These are phyloP conservation scores for Ogataea angusta DNA, from an alignment of 805 yeast genomes.

Conservation along the genomic window DNA sequence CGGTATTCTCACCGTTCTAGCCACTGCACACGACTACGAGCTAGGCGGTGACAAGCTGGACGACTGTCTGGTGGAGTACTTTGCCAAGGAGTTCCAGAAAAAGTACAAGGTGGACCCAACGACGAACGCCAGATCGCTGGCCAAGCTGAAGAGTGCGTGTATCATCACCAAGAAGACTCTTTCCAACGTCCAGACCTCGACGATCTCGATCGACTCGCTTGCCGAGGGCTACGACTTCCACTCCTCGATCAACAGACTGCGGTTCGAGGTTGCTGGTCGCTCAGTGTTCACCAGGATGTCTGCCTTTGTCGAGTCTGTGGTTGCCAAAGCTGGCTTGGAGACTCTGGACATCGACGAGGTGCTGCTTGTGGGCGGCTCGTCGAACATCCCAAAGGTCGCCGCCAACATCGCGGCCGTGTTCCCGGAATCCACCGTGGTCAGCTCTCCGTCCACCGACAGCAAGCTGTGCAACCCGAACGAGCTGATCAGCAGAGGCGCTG, in stretches of 20 bases:
- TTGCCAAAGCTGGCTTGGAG: slow-evolving; percentile 81
- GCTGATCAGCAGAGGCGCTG: slow-evolving; percentile 89
- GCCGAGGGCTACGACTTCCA: slow-evolving; percentile 94
- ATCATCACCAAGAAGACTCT: slow-evolving; percentile 85
- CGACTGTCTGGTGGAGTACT: slow-evolving; percentile 70
- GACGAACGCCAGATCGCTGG: slow-evolving; percentile 75
- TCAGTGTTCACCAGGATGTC: slow-evolving; percentile 72
- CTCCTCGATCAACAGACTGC: slow-evolving; percentile 87
- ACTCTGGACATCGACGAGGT: slow-evolving; percentile 87
- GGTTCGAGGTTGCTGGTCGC: slow-evolving; percentile 86
- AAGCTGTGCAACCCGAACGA: slow-evolving; percentile 88
- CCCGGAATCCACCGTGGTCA: slow-evolving; percentile 73
- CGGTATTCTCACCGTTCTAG: slow-evolving; percentile 84
- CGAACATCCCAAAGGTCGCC: slow-evolving; percentile 90
- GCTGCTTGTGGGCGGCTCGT: slow-evolving; percentile 86
- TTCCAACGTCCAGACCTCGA: slow-evolving; percentile 82
- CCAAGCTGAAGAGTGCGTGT: slow-evolving; percentile 83
- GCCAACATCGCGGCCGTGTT: slow-evolving; percentile 67
- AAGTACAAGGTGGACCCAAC: slow-evolving; percentile 79
- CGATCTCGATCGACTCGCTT: slow-evolving; percentile 90
- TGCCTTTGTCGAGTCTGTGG: slow-evolving; percentile 68
- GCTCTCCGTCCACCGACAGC: slow-evolving; percentile 73
- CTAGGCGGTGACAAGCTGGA: slow-evolving; percentile 91
- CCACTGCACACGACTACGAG: slow-evolving; percentile 76
- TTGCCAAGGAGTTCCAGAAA: slow-evolving; percentile 93